A percentile compares a stretch with the other conserved stretches of the same genome.
phyloP scores from a whole-genome alignment of 2,329 filamentous ascomycete genomes.

The Amylocarpus encephaloides region DNA sequence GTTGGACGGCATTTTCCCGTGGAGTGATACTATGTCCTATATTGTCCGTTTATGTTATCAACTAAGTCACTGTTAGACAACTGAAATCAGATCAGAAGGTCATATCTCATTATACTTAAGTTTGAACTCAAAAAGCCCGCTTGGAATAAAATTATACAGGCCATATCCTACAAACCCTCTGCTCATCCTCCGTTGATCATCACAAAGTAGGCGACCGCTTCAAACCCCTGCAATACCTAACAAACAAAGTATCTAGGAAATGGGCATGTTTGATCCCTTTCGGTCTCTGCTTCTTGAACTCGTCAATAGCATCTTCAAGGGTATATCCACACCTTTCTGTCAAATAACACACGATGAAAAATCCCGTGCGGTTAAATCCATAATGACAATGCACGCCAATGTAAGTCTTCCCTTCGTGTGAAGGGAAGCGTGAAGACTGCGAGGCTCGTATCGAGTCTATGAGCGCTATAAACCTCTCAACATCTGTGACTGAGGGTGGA shows the following conservation, averaged over 20 bases:
- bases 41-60: no score
- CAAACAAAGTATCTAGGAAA: constrained; percentile 77
- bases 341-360: constrained; percentile 85
- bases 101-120: no score
- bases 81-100: no score
- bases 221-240: constrained; percentile 57
- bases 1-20: no score
- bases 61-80: no score
- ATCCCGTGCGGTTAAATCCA: constrained; percentile 90
- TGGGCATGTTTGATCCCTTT: constrained; percentile 86
- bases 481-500: constrained; percentile 55
- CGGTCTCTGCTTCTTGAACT: constrained; percentile 65
- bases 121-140: no score
- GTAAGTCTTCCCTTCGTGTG: constrained; percentile 35
- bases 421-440: constrained; percentile 37
- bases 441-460: constrained; percentile 54
- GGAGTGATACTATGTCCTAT: no score
- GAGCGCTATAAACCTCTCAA: constrained; percentile 47
- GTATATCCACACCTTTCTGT: constrained; percentile 69
- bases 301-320: constrained; percentile 70
- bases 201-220: constrained; percentile 28
- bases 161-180: no score
- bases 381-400: constrained; percentile 93
- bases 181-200: constrained; percentile 1
- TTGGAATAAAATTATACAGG: no score